Evolutionary conservation across 345 rosid species (phyloP), one percentile per base, ranked within the genome.

Genomic region (Excoecaria agallocha): DNA sequence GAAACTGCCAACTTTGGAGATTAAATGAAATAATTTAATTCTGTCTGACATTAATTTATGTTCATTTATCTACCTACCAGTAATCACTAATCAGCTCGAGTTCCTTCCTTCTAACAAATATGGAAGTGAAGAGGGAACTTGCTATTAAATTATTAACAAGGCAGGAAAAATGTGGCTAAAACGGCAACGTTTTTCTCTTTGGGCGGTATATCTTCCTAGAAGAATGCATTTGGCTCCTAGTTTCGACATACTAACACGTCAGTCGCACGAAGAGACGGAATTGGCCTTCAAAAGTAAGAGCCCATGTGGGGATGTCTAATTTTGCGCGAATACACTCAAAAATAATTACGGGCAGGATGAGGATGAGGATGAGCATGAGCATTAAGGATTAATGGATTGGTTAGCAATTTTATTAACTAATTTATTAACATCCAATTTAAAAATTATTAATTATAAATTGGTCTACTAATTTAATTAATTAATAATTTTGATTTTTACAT

Each of bases 251-350:
- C 9, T 12, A 24, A 19, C 12, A 35, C 58, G 51, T 48, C 19
- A 67, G 2, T 15, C 20, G 59, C 68, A 2, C 48, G 59, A 68
- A 75, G 59, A 58, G 72, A 74, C 77, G 52, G 41, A 20, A 49
- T 10, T 75, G 19, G 1, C 56, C 71, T 43, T 25, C 5, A 12
- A 66, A 74, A 66, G 48, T 30, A 6, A 35, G 50, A 20, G 41
- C 30, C 43, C 73, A 62, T 54, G 64, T 41, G 79, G 49, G 5
- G 9, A 1, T 41, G 62, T n/a, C 56, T 16, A 20, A 30, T 30
- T 30, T 30, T 30, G 30, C 30, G 30, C 30, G 2, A 30, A 30
- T 30, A 30, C 1, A 30, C 30, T 30, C 30, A 0, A 1, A 30
- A 30, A 30, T 30, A 30, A 30, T 30, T 30, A 2, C 2, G 30